These are phyloP conservation scores for Cercospora sp. DNA, from an alignment of 2,329 filamentous ascomycete genomes.

Conservation along the genomic window DNA sequence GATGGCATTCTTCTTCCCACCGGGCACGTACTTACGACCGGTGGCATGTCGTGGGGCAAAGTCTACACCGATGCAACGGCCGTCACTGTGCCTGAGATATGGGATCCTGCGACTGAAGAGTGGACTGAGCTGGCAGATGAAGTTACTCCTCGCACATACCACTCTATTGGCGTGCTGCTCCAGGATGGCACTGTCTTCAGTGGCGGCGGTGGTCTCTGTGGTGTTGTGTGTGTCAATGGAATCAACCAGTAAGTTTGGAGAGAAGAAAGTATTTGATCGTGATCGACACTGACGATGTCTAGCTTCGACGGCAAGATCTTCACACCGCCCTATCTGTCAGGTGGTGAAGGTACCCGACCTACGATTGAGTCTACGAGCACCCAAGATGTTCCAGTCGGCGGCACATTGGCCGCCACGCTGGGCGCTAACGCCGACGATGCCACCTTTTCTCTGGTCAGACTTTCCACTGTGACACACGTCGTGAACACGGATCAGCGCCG, in stretches of 20 bases:
- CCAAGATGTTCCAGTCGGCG: constrained; percentile 36
- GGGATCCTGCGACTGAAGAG: constrained; percentile 24
- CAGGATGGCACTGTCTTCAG: constrained; percentile 54
- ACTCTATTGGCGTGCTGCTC: constrained; percentile 53
- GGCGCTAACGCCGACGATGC: neutral
- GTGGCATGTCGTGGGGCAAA: constrained; percentile 32
- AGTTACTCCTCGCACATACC: constrained; percentile 52
- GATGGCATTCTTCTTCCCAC: constrained; percentile 39
- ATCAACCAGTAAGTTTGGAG: constrained; percentile 6
- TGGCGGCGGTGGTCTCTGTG: constrained; percentile 57
- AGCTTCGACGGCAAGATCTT: constrained; percentile 56
- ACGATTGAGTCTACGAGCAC: constrained; percentile 17
- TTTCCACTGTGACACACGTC: constrained; percentile 55
- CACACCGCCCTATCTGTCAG: constrained; percentile 58
- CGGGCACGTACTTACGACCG: constrained; percentile 40
- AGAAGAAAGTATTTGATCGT: neutral
- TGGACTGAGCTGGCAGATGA: constrained; percentile 24
- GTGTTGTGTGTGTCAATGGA: constrained; percentile 20
- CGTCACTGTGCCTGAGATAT: constrained; percentile 28
- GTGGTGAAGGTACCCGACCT: constrained; percentile 32
- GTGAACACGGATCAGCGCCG: constrained; percentile 61
- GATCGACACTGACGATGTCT: neutral
- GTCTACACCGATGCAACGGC: constrained; percentile 31
- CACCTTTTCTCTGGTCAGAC: constrained; percentile 50
- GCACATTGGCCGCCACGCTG: constrained; percentile 37